Evolutionary conservation across 2,329 filamentous ascomycete species (phyloP).

Genomic region (Cryphonectria japonica): DNA sequence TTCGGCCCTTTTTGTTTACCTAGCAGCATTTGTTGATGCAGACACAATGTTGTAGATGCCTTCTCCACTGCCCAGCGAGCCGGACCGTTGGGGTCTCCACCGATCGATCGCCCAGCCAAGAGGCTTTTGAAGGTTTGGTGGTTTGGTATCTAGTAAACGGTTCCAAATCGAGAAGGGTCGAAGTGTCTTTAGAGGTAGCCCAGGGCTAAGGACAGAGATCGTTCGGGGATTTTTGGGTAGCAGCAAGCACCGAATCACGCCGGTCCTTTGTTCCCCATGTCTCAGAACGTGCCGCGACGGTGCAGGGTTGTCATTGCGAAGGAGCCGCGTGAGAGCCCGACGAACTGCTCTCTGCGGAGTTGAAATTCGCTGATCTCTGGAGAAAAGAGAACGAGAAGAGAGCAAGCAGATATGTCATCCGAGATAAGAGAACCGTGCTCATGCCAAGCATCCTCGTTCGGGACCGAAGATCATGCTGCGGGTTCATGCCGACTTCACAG

Average conservation of each 20-base stretch:
- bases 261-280: background rate
- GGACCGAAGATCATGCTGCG: background rate
- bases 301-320: background rate
- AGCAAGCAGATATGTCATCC: no score
- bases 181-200: background rate
- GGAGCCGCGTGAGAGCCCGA: background rate
- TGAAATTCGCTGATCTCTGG: no score
- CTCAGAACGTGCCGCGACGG: background rate
- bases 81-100: background rate
- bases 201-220: background rate
- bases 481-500: no score
- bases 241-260: background rate
- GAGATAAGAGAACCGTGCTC: background rate
- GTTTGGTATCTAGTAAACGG: background rate
- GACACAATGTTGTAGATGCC: background rate
- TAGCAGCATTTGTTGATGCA: background rate
- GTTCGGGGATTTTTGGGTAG: background rate
- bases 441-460: background rate
- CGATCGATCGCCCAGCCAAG: background rate
- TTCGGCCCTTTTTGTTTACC: background rate
- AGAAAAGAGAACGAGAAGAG: no score
- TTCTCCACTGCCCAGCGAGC: background rate
- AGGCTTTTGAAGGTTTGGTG: background rate
- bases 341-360: background rate
- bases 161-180: background rate